phyloP scores from a whole-genome alignment of 345 rosid genomes.

The Populus tremula region DNA sequence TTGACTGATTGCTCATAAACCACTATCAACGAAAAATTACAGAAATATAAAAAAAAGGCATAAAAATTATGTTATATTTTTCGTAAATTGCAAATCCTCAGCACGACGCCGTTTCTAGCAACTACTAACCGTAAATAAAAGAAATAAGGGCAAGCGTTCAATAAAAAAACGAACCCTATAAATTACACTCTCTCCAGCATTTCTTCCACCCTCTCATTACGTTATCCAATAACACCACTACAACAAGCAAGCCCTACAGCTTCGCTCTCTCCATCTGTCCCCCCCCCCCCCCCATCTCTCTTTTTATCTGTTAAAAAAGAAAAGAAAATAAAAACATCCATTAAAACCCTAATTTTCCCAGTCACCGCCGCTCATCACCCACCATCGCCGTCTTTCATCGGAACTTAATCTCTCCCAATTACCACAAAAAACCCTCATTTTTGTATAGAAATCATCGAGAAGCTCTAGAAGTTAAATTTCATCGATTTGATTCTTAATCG shows the following conservation, averaged over 20 bases:
- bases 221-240: conserved; percentile 18
- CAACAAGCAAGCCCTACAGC: background rate
- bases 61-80: no score
- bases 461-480: background rate
- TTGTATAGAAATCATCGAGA: background rate
- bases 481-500: background rate
- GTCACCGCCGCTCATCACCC: background rate
- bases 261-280: no score
- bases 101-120: background rate
- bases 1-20: no score
- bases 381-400: background rate
- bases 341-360: background rate
- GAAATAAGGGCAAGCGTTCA: background rate
- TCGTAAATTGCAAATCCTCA: background rate
- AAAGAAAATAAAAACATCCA: background rate
- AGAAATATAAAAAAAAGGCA: no score
- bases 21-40: no score
- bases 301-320: background rate
- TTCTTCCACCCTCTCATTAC: background rate
- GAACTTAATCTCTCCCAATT: background rate
- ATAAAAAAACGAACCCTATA: conserved; percentile 1
- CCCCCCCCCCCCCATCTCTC: background rate
- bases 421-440: background rate
- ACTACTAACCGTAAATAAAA: background rate
- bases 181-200: background rate